phyloP scores from a whole-genome alignment of 2,329 filamentous ascomycete species.

The Ophiostoma fasciatum region DNA sequence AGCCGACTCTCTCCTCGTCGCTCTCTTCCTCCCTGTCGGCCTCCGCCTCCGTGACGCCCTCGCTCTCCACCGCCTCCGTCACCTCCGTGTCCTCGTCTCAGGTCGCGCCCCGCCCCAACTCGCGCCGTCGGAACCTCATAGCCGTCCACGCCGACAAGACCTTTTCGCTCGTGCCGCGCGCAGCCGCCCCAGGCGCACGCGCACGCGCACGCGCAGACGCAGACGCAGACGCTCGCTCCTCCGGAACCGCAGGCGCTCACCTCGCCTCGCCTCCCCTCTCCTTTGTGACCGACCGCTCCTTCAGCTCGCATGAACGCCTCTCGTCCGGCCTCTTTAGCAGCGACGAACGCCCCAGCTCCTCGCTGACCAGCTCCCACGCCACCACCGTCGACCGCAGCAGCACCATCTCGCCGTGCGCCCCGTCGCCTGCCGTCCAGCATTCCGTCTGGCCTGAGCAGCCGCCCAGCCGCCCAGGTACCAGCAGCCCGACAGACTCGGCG shows the following conservation, averaged over 20 bases:
- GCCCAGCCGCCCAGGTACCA: too few relatives aligned
- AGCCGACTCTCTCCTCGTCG: slow-evolving; percentile 1
- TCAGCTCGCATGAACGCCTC: slow-evolving; percentile 33
- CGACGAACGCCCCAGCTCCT: slow-evolving; percentile 29
- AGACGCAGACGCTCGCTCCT: slow-evolving; percentile 10
- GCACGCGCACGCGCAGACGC: slow-evolving; percentile 13
- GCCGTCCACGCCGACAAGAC: slow-evolving; percentile 42
- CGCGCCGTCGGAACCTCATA: slow-evolving; percentile 30
- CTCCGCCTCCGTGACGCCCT: slow-evolving; percentile 8
- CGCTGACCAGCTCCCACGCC: slow-evolving; percentile 24
- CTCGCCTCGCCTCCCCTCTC: slow-evolving; percentile 29
- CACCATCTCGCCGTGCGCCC: slow-evolving; percentile 20
- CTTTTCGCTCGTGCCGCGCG: slow-evolving; percentile 33
- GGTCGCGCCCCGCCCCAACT: slow-evolving; percentile 17
- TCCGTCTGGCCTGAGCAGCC: too few relatives aligned
- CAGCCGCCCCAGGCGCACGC: slow-evolving; percentile 9
- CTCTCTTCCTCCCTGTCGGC: slow-evolving; percentile 5
- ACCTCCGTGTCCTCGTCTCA: slow-evolving; percentile 13
- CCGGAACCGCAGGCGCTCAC: slow-evolving; percentile 12
- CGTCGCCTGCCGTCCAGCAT: slow-evolving; percentile 20
- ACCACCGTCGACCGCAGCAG: slow-evolving; percentile 30
- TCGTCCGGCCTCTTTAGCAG: slow-evolving; percentile 33
- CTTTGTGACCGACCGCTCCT: slow-evolving; percentile 24
- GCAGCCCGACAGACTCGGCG: too few relatives aligned
- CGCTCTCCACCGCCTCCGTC: slow-evolving; percentile 7